These are phyloP conservation scores for Arthroderma sp. DNA, from an alignment of 2,329 filamentous ascomycete genomes.

Conservation along the genomic window DNA sequence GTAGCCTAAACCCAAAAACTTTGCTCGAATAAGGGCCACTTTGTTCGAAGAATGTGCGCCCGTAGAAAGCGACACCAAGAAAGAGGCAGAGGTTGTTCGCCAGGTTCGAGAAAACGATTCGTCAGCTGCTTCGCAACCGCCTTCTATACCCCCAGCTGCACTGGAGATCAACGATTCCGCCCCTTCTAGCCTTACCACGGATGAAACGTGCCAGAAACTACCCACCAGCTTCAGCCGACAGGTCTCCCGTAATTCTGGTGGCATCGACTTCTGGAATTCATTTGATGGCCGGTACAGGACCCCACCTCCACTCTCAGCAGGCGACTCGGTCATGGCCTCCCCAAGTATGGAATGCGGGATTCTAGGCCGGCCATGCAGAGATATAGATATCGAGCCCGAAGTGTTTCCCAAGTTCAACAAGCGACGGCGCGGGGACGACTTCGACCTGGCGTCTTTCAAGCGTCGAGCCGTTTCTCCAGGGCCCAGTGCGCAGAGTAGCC, in stretches of 20 bases:
- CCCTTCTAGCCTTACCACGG: conserved; percentile 10
- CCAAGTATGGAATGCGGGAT: not conserved
- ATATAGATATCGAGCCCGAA: not conserved
- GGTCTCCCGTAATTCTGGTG: conserved; percentile 57
- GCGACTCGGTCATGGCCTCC: conserved; percentile 19
- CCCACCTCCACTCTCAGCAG: conserved; percentile 46
- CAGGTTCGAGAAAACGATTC: conserved; percentile 87
- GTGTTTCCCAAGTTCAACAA: conserved; percentile 29
- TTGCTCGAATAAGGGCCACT: conserved; percentile 82
- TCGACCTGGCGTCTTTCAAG: conserved; percentile 80
- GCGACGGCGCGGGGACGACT: conserved; percentile 74
- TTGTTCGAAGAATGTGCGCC: conserved; percentile 79
- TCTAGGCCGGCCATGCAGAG: conserved; percentile 19
- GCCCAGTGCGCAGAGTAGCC: conserved; percentile 82
- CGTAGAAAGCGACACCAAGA: conserved; percentile 73
- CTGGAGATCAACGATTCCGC: conserved; percentile 9
- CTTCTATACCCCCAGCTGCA: conserved; percentile 26
- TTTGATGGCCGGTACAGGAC: conserved; percentile 58
- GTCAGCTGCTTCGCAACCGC: conserved; percentile 38
- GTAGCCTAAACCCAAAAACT: conserved; percentile 90
- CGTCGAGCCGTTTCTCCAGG: conserved; percentile 82
- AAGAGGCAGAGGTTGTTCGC: conserved; percentile 89
- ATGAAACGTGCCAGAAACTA: conserved; percentile 19
- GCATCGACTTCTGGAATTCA: conserved; percentile 65
- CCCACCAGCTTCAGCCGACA: conserved; percentile 63